Conservation (phyloP, 768 basidiomycete genomes). For the Gymnopilus dilepis region DNA sequence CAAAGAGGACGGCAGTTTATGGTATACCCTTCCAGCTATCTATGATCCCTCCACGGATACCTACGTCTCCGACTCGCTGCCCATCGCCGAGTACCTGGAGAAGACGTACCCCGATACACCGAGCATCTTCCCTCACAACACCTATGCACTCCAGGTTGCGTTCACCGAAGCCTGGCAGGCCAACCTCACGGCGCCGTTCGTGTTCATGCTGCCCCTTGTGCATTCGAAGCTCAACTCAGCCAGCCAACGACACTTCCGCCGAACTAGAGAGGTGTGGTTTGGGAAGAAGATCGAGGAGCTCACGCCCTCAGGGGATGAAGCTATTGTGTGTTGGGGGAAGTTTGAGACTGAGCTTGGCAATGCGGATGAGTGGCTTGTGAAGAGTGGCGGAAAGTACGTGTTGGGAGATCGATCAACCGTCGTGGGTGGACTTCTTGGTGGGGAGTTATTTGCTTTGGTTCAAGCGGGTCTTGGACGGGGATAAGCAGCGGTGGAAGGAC, state of each 20-base stretch:
- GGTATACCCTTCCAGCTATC: slow-evolving; percentile 54
- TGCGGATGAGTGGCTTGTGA: not conserved
- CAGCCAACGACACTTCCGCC: not conserved
- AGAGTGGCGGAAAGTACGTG: not conserved
- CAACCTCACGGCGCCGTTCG: not conserved
- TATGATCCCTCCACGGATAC: slow-evolving; percentile 44
- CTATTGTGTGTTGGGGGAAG: not conserved
- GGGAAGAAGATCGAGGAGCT: not conserved
- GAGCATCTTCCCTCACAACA: slow-evolving; percentile 36
- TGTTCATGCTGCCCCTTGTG: not conserved
- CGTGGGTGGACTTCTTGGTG: not conserved
- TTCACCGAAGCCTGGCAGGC: not conserved
- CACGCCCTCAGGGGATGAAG: not conserved
- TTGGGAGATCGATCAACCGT: not conserved
- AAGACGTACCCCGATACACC: slow-evolving; percentile 46
- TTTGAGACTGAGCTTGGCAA: not conserved
- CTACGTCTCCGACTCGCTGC: slow-evolving; percentile 43
- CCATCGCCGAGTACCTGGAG: slow-evolving; percentile 55
- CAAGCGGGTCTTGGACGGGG: not conserved
- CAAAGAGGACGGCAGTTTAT: slow-evolving; percentile 31
- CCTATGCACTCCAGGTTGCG: not conserved
- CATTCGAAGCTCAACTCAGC: not conserved
- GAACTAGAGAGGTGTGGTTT: not conserved
- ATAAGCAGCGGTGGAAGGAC: not conserved
- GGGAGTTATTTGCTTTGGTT: not conserved